Evolutionary conservation across 129 eudicot genomes (phyloP).

Genomic region (Tagetes patula): DNA sequence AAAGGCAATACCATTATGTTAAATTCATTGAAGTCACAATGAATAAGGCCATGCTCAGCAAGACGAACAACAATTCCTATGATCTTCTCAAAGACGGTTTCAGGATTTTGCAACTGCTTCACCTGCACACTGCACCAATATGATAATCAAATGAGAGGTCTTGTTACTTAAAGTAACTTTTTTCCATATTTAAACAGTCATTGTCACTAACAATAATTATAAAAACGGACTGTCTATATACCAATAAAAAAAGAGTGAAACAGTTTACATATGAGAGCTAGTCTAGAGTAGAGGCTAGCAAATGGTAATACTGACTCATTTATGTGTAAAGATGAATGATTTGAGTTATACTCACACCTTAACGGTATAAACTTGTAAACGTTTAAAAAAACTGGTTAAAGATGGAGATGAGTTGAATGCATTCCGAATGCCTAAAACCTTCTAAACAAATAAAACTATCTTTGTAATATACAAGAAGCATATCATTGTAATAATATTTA

Average conservation of each 20-base stretch:
- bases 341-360: neutral
- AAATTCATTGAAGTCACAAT: slow-evolving; percentile 93
- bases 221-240: slow-evolving; percentile 3
- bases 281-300: slow-evolving; percentile 2
- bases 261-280: slow-evolving; percentile 3
- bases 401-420: neutral
- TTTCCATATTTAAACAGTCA: neutral
- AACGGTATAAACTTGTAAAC: neutral
- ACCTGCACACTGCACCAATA: slow-evolving; percentile 78
- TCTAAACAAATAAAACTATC: neutral
- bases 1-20: slow-evolving; percentile 74
- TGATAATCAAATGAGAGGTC: slow-evolving; percentile 4
- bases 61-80: slow-evolving; percentile 72
- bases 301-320: neutral
- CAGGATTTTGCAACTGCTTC: slow-evolving; percentile 77
- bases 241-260: neutral
- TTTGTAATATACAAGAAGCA: neutral
- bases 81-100: slow-evolving; percentile 69
- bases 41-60: slow-evolving; percentile 97
- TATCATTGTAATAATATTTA: neutral
- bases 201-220: neutral
- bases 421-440: neutral
- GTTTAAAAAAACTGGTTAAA: too few relatives aligned
- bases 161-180: neutral
- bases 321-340: neutral